Percentiles rank a stretch among this genome's conserved stretches.
phyloP scores from a whole-genome alignment of 2,329 filamentous ascomycete genomes.

The Aureobasidium pullulans region DNA sequence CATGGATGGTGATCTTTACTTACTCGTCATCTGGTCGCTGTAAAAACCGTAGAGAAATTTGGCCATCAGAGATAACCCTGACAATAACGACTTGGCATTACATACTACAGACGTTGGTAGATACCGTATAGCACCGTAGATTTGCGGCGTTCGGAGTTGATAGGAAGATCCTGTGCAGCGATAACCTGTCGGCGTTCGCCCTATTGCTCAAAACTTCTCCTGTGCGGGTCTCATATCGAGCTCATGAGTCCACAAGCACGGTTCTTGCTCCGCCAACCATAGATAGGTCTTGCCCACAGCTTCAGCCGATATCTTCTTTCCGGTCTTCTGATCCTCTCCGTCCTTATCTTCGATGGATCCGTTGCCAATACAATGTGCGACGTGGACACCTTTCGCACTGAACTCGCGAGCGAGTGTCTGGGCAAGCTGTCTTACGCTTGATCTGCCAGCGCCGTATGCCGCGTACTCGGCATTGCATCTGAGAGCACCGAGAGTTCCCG shows the following conservation, averaged over 20 bases:
- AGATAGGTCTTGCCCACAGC: conserved; percentile 51
- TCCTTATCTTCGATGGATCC: conserved; percentile 47
- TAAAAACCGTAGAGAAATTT: neutral
- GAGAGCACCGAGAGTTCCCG: conserved; percentile 45
- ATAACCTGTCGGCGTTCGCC: no score
- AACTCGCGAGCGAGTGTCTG: conserved; percentile 51
- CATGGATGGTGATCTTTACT: neutral
- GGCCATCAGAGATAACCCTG: neutral
- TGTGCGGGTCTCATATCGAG: conserved; percentile 44
- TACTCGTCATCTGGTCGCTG: no score
- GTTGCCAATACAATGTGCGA: conserved; percentile 54
- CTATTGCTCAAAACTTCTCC: conserved; percentile 36
- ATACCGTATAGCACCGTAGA: neutral
- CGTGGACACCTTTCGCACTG: conserved; percentile 49
- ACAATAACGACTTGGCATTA: neutral
- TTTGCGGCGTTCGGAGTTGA: neutral
- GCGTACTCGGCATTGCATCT: conserved; percentile 48
- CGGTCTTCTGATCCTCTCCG: conserved; percentile 39
- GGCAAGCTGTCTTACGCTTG: conserved; percentile 47
- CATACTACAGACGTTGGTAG: neutral
- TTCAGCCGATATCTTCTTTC: conserved; percentile 52
- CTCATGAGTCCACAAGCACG: conserved; percentile 47
- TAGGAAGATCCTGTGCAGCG: neutral
- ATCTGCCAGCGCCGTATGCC: conserved; percentile 48
- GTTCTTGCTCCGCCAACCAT: conserved; percentile 42